These are phyloP conservation scores for Tolypocladium paradoxum DNA, from an alignment of 2,329 filamentous ascomycete genomes.

Conservation along the genomic window DNA sequence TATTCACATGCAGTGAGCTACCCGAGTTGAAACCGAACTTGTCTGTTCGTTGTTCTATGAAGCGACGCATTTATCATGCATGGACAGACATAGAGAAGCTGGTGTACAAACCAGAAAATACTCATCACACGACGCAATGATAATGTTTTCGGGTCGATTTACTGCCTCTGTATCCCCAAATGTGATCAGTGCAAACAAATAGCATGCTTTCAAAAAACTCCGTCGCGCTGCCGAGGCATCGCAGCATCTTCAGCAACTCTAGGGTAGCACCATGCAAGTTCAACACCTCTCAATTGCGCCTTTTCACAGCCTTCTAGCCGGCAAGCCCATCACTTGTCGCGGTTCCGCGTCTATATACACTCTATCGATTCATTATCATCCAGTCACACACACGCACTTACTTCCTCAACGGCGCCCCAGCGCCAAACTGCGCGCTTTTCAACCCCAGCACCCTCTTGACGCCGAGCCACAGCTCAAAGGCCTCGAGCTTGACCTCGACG, in stretches of 20 bases:
- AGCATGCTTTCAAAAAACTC: background rate
- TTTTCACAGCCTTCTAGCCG: background rate
- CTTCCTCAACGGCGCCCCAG: constrained; percentile 9
- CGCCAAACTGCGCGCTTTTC: constrained; percentile 15
- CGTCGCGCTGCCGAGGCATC: background rate
- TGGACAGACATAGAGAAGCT: too few relatives aligned
- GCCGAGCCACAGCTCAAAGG: constrained; percentile 51
- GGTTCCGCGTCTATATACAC: constrained; percentile 4
- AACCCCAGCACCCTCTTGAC: constrained; percentile 37
- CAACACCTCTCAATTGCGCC: background rate
- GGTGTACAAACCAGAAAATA: too few relatives aligned
- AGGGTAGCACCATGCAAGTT: background rate
- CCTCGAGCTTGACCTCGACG: constrained; percentile 51
- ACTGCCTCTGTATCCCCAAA: background rate
- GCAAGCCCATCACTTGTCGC: background rate
- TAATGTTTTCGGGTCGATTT: too few relatives aligned
- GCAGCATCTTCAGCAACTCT: background rate
- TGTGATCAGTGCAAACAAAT: background rate
- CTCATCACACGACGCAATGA: too few relatives aligned
- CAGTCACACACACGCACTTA: background rate
- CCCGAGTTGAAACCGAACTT: too few relatives aligned
- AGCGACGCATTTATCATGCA: too few relatives aligned
- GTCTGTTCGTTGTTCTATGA: too few relatives aligned
- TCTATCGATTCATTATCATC: constrained; percentile 4
- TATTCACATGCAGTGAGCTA: too few relatives aligned